Percentiles rank a stretch among this genome's conserved stretches.
phyloP scores from a whole-genome alignment of 345 rosid genomes.

The Streptanthus diversifolius region DNA sequence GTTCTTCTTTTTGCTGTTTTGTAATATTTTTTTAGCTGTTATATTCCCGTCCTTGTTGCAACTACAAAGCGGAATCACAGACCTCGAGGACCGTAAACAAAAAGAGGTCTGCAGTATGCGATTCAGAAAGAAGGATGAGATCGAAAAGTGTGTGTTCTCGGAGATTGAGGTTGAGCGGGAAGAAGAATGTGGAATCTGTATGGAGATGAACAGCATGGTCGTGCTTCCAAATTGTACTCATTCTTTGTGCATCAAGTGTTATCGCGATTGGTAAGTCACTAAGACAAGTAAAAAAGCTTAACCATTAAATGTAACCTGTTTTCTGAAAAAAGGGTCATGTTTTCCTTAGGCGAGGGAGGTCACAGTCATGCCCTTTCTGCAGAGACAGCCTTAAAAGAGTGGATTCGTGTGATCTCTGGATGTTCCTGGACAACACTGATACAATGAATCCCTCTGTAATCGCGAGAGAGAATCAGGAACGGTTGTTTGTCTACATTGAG shows the following conservation, averaged over 20 bases:
- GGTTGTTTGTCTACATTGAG: slow-evolving; percentile 63
- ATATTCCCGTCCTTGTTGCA: slow-evolving; percentile 78
- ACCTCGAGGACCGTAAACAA: slow-evolving; percentile 67
- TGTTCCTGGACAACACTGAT: slow-evolving; percentile 48
- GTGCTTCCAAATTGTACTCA: slow-evolving; percentile 76
- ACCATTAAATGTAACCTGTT: neutral
- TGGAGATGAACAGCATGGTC: slow-evolving; percentile 57
- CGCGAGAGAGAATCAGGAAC: slow-evolving; percentile 44
- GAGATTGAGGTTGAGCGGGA: slow-evolving; percentile 57
- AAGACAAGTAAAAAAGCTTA: neutral
- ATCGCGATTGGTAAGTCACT: slow-evolving; percentile 53
- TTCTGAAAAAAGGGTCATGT: neutral
- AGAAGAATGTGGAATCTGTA: slow-evolving; percentile 78
- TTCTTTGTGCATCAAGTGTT: slow-evolving; percentile 69
- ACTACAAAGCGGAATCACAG: slow-evolving; percentile 67
- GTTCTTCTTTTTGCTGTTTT: neutral
- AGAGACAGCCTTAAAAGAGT: slow-evolving; percentile 61
- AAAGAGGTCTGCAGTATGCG: slow-evolving; percentile 45
- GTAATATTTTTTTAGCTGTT: slow-evolving; percentile 37
- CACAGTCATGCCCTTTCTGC: slow-evolving; percentile 83
- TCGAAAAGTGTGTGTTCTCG: slow-evolving; percentile 41
- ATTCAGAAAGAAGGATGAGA: slow-evolving; percentile 54
- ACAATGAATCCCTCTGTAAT: slow-evolving; percentile 41
- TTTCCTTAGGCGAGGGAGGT: slow-evolving; percentile 51
- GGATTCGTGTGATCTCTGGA: slow-evolving; percentile 65